These are phyloP conservation scores for Scenedesmus sp. DNA, from an alignment of 163 green algal genomes.

Conservation along the genomic window DNA sequence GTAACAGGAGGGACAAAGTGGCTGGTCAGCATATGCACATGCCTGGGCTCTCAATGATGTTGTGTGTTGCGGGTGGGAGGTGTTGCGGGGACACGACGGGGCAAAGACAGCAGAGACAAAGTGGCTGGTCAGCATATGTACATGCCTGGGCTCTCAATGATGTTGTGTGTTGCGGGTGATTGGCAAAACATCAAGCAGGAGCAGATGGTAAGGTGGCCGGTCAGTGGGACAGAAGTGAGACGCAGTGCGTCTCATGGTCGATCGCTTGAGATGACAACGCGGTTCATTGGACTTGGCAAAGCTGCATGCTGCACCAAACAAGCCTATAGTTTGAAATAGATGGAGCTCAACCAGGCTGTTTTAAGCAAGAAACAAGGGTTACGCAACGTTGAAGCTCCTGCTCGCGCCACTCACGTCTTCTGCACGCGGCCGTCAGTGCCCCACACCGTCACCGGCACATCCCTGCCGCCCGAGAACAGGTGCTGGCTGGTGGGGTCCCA, in stretches of 20 bases:
- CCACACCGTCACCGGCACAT: conserved; percentile 43
- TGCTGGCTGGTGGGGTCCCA: conserved; percentile 39
- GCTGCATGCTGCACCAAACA: no score
- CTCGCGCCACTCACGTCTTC: conserved; percentile 34
- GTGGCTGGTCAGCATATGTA: no score
- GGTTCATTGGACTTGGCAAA: no score
- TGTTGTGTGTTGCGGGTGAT: background rate
- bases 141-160: background rate
- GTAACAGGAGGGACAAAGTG: background rate
- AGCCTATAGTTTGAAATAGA: no score
- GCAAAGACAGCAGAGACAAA: background rate
- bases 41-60: background rate
- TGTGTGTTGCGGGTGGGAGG: background rate
- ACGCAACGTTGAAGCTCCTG: background rate
- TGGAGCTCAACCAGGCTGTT: no score
- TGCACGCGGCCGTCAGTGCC: conserved; percentile 10
- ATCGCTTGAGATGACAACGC: no score
- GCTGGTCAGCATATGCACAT: no score
- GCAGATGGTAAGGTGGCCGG: background rate
- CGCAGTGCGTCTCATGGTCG: background rate
- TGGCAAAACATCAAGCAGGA: background rate
- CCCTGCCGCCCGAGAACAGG: conserved; percentile 35
- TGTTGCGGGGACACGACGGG: background rate
- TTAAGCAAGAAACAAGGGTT: no score
- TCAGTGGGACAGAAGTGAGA: background rate